Evolutionary conservation across 352 stramenopile genomes (phyloP).

Genomic region (Pythium aphanidermatum): DNA sequence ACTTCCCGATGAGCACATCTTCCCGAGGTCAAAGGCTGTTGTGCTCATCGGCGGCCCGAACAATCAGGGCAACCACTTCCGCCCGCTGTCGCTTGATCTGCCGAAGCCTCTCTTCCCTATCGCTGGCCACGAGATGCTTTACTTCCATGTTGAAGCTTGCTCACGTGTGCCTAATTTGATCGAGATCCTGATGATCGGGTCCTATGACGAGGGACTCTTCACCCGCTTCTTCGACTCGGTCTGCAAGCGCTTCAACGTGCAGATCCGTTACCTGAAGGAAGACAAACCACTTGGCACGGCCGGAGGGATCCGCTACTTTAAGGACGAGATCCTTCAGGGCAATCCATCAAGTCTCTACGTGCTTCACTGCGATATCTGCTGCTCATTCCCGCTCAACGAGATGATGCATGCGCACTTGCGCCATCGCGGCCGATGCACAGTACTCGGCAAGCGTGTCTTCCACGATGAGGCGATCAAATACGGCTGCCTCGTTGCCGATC

Average conservation of each 20-base stretch:
- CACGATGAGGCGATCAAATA: conserved; percentile 88
- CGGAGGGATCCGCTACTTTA: conserved; percentile 78
- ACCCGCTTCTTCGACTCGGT: conserved; percentile 85
- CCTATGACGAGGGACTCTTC: conserved; percentile 86
- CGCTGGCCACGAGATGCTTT: conserved; percentile 82
- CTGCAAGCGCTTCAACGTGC: conserved; percentile 73
- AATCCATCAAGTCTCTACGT: conserved; percentile 72
- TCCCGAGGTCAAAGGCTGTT: conserved; percentile 79
- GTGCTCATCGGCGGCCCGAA: conserved; percentile 85
- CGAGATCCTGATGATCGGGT: conserved; percentile 87
- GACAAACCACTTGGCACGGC: conserved; percentile 77
- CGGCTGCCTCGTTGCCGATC: conserved; percentile 77
- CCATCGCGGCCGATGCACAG: conserved; percentile 60
- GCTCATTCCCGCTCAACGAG: conserved; percentile 81
- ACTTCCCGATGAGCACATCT: conserved; percentile 34
- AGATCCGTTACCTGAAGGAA: conserved; percentile 81
- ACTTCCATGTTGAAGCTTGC: conserved; percentile 86
- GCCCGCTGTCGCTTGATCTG: conserved; percentile 78
- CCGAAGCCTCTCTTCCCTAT: conserved; percentile 86
- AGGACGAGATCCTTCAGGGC: conserved; percentile 77
- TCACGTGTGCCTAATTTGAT: conserved; percentile 73
- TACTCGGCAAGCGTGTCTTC: conserved; percentile 85
- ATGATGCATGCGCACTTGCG: conserved; percentile 87
- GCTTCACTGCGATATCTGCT: conserved; percentile 85
- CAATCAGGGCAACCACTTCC: conserved; percentile 85